Evolutionary conservation across 2,329 filamentous ascomycete species (phyloP).

Genomic region (Ascochyta pisi): DNA sequence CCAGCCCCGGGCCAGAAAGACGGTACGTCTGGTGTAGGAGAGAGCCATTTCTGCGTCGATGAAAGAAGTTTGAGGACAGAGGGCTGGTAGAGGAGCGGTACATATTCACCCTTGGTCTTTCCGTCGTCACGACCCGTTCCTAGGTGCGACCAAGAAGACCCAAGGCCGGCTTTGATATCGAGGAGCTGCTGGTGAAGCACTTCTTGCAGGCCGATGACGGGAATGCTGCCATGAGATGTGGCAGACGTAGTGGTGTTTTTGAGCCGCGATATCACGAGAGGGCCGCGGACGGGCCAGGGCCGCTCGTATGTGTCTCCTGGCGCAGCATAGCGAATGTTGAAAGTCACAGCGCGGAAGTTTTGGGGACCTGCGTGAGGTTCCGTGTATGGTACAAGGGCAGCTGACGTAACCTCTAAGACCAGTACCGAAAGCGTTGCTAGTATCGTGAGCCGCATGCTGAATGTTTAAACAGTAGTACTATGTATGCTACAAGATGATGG

Average conservation of each 20-base stretch:
- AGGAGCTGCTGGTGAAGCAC: conserved; percentile 66
- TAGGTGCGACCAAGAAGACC: conserved; percentile 61
- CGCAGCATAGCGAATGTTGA: conserved; percentile 68
- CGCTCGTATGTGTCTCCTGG: conserved; percentile 61
- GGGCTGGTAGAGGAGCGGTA: conserved; percentile 75
- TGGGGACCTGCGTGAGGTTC: neutral
- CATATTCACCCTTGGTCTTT: conserved; percentile 72
- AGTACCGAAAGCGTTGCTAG: neutral
- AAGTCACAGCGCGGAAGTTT: conserved; percentile 59
- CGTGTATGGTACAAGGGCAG: neutral
- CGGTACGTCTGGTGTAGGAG: conserved; percentile 71
- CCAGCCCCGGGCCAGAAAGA: conserved; percentile 73
- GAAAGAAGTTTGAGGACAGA: conserved; percentile 64
- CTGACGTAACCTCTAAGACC: neutral
- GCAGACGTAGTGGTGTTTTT: conserved; percentile 61
- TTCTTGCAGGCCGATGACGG: conserved; percentile 73
- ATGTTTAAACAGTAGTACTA: no score
- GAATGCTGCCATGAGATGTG: conserved; percentile 54
- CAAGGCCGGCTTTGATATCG: conserved; percentile 62
- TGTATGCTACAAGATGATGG: no score
- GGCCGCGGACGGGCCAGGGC: conserved; percentile 64
- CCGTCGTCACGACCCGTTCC: conserved; percentile 72
- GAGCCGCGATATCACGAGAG: conserved; percentile 57
- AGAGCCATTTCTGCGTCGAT: conserved; percentile 75
- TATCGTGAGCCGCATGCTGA: neutral